Conservation (phyloP, 202 grass and related monocot genomes). For the Panicum virgatum region DNA sequence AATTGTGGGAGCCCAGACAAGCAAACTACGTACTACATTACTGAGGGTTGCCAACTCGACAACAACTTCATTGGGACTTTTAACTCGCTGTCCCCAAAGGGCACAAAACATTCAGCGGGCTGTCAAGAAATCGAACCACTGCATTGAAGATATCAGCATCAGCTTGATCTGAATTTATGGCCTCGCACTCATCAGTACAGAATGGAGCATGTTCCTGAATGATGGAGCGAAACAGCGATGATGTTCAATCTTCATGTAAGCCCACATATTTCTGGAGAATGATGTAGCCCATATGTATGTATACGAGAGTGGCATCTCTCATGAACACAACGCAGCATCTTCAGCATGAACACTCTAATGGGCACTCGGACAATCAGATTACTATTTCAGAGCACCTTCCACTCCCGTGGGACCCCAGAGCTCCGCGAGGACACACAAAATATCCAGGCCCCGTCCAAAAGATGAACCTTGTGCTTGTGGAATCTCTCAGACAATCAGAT, state of each 20-base stretch:
- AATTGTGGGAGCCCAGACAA: not conserved
- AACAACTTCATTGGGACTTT: not conserved
- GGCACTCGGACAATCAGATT: not conserved
- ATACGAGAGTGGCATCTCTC: no score
- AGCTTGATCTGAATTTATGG: constrained; percentile 12
- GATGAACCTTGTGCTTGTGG: no score
- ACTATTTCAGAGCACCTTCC: not conserved
- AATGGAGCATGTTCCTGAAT: not conserved
- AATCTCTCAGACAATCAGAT: no score
- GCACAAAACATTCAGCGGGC: not conserved
- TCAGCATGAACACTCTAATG: not conserved
- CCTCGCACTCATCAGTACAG: not conserved
- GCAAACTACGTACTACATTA: not conserved
- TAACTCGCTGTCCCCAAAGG: not conserved
- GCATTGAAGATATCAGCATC: not conserved
- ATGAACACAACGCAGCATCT: not conserved
- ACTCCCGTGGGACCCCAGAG: not conserved
- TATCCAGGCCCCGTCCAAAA: not conserved
- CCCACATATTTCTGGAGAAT: no score
- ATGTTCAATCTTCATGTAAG: not conserved
- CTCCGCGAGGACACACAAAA: not conserved
- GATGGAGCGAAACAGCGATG: not conserved
- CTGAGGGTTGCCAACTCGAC: not conserved
- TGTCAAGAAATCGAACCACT: not conserved
- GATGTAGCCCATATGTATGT: not conserved